Evolutionary conservation across 176 grass and related monocot genomes (phyloP).

Genomic region (Phyllostachys edulis): DNA sequence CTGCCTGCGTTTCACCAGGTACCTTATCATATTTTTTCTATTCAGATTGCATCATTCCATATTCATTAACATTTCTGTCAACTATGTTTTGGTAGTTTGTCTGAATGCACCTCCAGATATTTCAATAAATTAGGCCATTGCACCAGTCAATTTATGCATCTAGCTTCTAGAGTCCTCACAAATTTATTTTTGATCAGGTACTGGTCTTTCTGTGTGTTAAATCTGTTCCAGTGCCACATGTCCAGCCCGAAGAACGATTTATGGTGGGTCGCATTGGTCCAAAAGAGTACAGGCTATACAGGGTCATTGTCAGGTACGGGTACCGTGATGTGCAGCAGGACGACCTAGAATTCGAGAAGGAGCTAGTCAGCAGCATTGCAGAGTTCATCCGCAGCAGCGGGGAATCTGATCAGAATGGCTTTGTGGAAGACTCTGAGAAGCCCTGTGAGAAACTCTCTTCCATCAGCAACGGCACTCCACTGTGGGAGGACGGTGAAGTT

Average conservation of each 20-base stretch:
- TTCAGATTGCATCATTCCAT: background rate
- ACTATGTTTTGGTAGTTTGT: background rate
- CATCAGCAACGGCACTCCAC: conserved; percentile 42
- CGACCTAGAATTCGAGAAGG: conserved; percentile 93
- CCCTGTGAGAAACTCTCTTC: conserved; percentile 51
- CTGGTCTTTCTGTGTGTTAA: conserved; percentile 92
- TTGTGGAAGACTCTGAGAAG: conserved; percentile 33
- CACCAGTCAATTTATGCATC: background rate
- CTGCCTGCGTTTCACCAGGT: conserved; percentile 98
- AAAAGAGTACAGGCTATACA: conserved; percentile 85
- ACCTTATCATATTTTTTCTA: background rate
- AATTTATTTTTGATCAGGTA: conserved; percentile 57
- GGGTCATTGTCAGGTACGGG: conserved; percentile 85
- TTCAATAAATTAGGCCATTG: background rate
- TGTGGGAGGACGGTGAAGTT: conserved; percentile 43
- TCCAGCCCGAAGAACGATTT: conserved; percentile 70
- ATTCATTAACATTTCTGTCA: background rate
- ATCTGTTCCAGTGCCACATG: conserved; percentile 75
- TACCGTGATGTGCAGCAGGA: conserved; percentile 96
- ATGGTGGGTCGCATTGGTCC: conserved; percentile 92
- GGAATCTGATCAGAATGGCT: conserved; percentile 34
- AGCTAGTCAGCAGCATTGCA: conserved; percentile 79
- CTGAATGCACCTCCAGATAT: background rate
- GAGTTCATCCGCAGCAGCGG: conserved; percentile 81
- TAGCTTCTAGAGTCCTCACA: conserved; percentile 11